Evolutionary conservation across 2,329 filamentous ascomycete species (phyloP).

Genomic region (Raffaelea arxii): DNA sequence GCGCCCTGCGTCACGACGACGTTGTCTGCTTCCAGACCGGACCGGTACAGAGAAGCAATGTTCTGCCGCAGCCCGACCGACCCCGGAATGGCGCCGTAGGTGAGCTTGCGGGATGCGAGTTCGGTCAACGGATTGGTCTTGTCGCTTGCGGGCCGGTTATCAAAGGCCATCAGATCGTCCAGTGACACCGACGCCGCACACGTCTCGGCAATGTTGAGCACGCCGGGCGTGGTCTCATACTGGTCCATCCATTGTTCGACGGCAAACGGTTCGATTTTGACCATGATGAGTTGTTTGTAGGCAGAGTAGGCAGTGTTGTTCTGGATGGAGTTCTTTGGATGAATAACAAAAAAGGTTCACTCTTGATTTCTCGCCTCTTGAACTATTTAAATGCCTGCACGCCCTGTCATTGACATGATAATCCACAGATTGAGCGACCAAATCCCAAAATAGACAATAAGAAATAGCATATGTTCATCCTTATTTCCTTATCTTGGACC

Average conservation of each 20-base stretch:
- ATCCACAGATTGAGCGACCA: too few relatives aligned
- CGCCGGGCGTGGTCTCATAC: constrained; percentile 44
- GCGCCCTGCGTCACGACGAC: constrained; percentile 72
- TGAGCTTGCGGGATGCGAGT: constrained; percentile 43
- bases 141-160: constrained; percentile 36
- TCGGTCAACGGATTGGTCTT: constrained; percentile 32
- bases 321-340: too few relatives aligned
- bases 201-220: constrained; percentile 68
- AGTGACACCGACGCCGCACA: constrained; percentile 68
- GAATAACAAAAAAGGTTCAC: too few relatives aligned
- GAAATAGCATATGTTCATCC: too few relatives aligned
- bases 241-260: constrained; percentile 66
- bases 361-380: too few relatives aligned
- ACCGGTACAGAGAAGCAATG: constrained; percentile 48
- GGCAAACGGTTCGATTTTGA: constrained; percentile 49
- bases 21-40: constrained; percentile 37
- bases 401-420: too few relatives aligned
- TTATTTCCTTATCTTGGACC: too few relatives aligned
- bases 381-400: too few relatives aligned
- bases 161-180: constrained; percentile 52
- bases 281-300: constrained; percentile 21
- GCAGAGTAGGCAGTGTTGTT: too few relatives aligned
- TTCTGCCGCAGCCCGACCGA: constrained; percentile 53
- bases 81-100: constrained; percentile 65
- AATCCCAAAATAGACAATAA: too few relatives aligned